A percentile compares a stretch with the other conserved stretches of the same genome.
phyloP scores from a whole-genome alignment of 768 basidiomycete genomes.

The Rhodocollybia butyracea region DNA sequence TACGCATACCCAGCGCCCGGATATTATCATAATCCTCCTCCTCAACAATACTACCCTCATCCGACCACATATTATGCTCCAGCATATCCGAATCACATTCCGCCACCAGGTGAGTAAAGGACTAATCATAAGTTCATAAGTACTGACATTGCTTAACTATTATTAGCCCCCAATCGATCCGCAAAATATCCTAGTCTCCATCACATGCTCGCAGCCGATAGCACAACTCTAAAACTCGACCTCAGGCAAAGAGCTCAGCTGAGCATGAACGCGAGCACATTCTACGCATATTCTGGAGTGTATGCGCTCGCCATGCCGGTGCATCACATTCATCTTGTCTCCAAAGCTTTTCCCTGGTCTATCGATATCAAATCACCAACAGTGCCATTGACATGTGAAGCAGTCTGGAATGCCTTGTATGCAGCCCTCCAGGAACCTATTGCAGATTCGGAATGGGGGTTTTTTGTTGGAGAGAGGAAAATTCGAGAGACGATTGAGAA shows the following conservation, averaged over 20 bases:
- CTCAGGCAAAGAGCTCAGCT: constrained; percentile 38
- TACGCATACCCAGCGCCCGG: neutral
- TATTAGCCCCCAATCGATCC: constrained; percentile 17
- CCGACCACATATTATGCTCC: neutral
- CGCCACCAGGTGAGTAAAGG: neutral
- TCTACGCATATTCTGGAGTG: constrained; percentile 32
- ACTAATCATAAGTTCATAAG: neutral
- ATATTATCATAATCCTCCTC: constrained; percentile 1
- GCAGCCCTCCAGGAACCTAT: constrained; percentile 49
- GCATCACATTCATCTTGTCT: constrained; percentile 50
- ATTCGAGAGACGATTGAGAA: constrained; percentile 42
- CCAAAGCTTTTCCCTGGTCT: constrained; percentile 62
- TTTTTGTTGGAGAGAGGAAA: constrained; percentile 42
- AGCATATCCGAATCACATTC: neutral
- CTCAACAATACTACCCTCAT: neutral
- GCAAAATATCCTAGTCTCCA: constrained; percentile 48
- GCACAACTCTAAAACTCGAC: constrained; percentile 48
- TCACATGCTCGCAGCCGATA: constrained; percentile 50
- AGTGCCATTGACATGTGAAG: constrained; percentile 46
- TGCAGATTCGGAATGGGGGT: constrained; percentile 67
- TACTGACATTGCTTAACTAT: neutral
- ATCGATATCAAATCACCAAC: constrained; percentile 47
- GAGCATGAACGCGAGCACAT: constrained; percentile 40
- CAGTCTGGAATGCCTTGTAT: constrained; percentile 54
- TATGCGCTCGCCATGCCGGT: constrained; percentile 35